Conservation (phyloP, 2,329 filamentous ascomycete genomes). For the Amauroascus niger region DNA sequence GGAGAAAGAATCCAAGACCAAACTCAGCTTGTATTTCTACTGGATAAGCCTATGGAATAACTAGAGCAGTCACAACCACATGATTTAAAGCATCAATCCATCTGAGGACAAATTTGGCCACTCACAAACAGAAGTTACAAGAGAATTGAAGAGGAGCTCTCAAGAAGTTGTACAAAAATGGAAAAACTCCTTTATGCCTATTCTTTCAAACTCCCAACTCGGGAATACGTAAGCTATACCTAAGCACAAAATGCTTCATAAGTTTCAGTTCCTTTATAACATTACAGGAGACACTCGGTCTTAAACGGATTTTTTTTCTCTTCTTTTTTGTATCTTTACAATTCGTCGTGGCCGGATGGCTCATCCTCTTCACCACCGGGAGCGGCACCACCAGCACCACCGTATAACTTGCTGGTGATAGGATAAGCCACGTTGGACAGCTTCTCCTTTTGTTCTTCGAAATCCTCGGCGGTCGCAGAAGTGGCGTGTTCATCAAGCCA, state of each 20-base stretch:
- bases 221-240: constrained; percentile 5
- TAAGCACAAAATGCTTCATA: constrained; percentile 7
- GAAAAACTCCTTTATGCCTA: constrained; percentile 12
- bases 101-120: no score
- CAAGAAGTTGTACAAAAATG: no score
- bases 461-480: constrained; percentile 80
- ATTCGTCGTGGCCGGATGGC: constrained; percentile 61
- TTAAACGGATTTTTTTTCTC: constrained; percentile 1
- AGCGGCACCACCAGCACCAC: constrained; percentile 47
- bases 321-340: constrained; percentile 45
- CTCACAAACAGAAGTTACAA: no score
- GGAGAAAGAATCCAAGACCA: no score
- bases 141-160: no score
- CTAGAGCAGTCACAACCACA: no score
- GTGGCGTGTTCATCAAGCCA: constrained; percentile 95
- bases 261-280: constrained; percentile 9
- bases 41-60: no score
- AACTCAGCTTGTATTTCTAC: no score
- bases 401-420: constrained; percentile 97
- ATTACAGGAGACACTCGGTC: constrained; percentile 10
- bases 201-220: constrained; percentile 1
- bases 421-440: constrained; percentile 92
- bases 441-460: constrained; percentile 99
- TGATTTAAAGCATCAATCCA: background rate
- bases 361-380: constrained; percentile 61